Evolutionary conservation across 2,329 filamentous ascomycete genomes (phyloP), one percentile per base, ranked within the genome.

Genomic region (Paraphaeosphaeria sporulosa): DNA sequence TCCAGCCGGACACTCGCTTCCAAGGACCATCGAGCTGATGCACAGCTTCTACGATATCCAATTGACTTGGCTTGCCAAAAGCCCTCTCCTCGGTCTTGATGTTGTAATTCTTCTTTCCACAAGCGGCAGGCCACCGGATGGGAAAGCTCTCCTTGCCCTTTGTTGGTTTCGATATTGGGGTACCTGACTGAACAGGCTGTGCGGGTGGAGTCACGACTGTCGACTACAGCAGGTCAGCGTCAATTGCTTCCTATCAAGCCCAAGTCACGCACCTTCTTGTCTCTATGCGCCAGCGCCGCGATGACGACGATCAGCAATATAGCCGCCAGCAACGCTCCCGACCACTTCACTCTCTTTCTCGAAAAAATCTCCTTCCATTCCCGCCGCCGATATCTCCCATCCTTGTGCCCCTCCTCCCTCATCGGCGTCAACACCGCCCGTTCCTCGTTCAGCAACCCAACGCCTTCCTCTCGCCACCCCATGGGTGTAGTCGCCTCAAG

Each of bases 1-100:
- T 70, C 61, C 69, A 77, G n/a, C 80, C 80, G 21, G 68, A 66
- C 17, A 81, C 71, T 19, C 71, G 64, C 50, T 72, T 76, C 59
- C 71, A 76, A 4, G 68, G 61, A 0, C 69, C 71, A n/a, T 76
- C 72, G 4, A 72, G 58, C 47, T 74, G 70, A 49, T 73, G 71
- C 19, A 77, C 60, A 1, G 63, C 65, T 58, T 77, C 75, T 47
- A 72, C 61, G 13, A 77, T 69, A 19, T 61, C 61, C 38, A 77
- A 58, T 4, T 72, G 64, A 9, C 48, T 62, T 2, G 71, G 50
- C 2, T 64, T 55, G 4, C 69, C 73, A 23, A 74, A 74, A 40
- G 68, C 61, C 44, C 71, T 71, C 44, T 71, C 69, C 30, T 75
- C 71, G 1, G 64, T 73, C 54, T 70, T 73, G 17, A 71, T 65